A percentile compares a stretch with the other conserved stretches of the same genome.
Conservation (phyloP, 169 alveolate genomes). For the Miamiensis avidus region DNA sequence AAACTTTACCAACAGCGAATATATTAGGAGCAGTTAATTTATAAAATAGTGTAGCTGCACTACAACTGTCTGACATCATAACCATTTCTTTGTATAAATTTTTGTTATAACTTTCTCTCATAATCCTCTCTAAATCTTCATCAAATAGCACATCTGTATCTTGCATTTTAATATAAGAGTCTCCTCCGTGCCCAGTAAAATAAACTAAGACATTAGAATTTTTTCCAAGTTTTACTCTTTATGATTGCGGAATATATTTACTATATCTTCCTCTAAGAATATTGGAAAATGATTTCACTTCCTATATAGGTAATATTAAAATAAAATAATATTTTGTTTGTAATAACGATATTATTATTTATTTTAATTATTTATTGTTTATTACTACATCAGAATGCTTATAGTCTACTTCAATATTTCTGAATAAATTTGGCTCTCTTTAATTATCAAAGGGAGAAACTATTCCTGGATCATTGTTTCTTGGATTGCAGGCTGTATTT, state of each 20-base stretch:
- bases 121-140: conserved; percentile 65
- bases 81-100: conserved; percentile 62
- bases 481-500: conserved; percentile 75
- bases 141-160: conserved; percentile 69
- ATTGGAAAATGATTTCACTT: conserved; percentile 51
- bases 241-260: conserved; percentile 54
- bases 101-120: conserved; percentile 63
- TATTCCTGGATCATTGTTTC: conserved; percentile 75
- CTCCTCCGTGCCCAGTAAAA: conserved; percentile 83
- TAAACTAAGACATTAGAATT: conserved; percentile 57
- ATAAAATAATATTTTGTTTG: no score
- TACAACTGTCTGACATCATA: conserved; percentile 78
- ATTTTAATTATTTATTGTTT: conserved; percentile 18
- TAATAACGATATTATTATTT: not conserved
- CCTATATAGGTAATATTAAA: not conserved
- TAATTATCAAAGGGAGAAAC: conserved; percentile 33
- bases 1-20: conserved; percentile 30
- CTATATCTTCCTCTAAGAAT: conserved; percentile 64
- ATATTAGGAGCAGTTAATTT: conserved; percentile 65
- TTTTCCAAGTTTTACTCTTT: conserved; percentile 60
- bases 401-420: conserved; percentile 57
- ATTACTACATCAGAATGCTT: conserved; percentile 66
- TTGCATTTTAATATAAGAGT: conserved; percentile 71
- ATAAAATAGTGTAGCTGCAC: conserved; percentile 74
- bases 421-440: conserved; percentile 51